Evolutionary conservation across 1,284 basidiomycete genomes (phyloP).

Genomic region (Inonotus obliquus): DNA sequence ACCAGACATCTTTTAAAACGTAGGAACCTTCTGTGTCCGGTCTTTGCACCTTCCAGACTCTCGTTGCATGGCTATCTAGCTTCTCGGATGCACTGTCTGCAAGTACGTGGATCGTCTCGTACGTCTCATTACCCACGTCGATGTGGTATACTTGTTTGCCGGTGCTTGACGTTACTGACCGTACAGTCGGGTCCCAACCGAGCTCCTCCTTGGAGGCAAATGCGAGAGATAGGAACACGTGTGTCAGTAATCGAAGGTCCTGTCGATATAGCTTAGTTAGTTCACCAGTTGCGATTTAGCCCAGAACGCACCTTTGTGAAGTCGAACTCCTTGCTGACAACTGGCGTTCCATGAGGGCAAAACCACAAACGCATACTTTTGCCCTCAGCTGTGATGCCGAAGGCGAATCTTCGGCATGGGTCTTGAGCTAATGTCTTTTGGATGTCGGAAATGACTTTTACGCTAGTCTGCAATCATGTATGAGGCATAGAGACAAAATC

Average conservation of each 20-base stretch:
- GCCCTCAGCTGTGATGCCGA: conserved; percentile 18
- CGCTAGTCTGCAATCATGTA: no score
- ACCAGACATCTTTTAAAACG: not conserved
- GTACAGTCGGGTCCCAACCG: not conserved
- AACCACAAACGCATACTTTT: not conserved
- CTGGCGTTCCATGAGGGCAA: not conserved
- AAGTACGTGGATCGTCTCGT: not conserved
- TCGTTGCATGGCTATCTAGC: not conserved
- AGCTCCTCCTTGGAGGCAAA: no score
- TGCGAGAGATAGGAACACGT: no score
- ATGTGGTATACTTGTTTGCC: not conserved
- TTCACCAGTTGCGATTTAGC: not conserved
- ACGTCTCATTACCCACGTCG: not conserved
- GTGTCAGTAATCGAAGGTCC: not conserved
- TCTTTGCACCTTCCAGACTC: not conserved
- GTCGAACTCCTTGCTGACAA: not conserved
- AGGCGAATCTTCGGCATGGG: conserved; percentile 16
- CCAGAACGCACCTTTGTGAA: not conserved
- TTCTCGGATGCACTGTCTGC: not conserved
- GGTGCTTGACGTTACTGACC: not conserved
- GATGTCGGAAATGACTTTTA: conserved; percentile 9
- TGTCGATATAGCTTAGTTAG: not conserved
- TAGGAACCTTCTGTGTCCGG: not conserved
- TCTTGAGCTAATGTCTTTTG: conserved; percentile 17
- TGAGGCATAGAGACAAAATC: not conserved